Evolutionary conservation across 495 filamentous ascomycete species (phyloP).

Genomic region (Trichoderma reesei): DNA sequence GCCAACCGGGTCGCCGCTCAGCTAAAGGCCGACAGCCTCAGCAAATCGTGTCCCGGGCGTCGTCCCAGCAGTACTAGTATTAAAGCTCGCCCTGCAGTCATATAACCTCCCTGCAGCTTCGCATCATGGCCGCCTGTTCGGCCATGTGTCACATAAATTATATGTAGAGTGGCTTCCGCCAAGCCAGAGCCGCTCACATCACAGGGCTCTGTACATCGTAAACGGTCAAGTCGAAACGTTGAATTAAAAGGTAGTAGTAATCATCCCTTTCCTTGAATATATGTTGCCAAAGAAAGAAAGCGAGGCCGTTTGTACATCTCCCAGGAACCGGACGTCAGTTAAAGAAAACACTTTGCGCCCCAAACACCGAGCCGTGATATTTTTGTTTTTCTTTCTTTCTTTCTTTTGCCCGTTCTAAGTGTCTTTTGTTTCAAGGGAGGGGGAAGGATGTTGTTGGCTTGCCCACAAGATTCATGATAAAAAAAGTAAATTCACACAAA

Average conservation of each 20-base stretch:
- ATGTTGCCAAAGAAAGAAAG: neutral
- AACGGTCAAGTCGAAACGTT: neutral
- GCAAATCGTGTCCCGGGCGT: neutral
- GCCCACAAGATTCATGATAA: neutral
- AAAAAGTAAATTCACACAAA: neutral
- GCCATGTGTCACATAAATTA: neutral
- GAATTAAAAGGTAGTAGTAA: neutral
- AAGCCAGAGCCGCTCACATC: neutral
- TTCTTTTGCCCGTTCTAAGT: slow-evolving; percentile 1
- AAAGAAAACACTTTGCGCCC: neutral
- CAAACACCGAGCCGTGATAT: slow-evolving; percentile 2
- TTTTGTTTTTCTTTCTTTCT: no score
- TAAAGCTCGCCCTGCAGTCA: neutral
- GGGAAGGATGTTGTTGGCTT: neutral
- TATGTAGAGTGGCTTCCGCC: neutral
- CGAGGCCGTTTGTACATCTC: neutral
- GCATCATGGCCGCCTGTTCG: neutral
- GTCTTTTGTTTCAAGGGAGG: neutral
- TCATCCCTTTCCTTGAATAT: neutral
- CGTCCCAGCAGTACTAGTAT: neutral
- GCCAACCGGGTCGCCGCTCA: neutral
- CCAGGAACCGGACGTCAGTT: neutral
- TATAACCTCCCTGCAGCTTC: neutral
- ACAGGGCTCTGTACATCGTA: neutral
- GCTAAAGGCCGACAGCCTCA: neutral